These are phyloP conservation scores for Sporothrix pallida DNA, from an alignment of 2,329 filamentous ascomycete genomes.

Conservation along the genomic window DNA sequence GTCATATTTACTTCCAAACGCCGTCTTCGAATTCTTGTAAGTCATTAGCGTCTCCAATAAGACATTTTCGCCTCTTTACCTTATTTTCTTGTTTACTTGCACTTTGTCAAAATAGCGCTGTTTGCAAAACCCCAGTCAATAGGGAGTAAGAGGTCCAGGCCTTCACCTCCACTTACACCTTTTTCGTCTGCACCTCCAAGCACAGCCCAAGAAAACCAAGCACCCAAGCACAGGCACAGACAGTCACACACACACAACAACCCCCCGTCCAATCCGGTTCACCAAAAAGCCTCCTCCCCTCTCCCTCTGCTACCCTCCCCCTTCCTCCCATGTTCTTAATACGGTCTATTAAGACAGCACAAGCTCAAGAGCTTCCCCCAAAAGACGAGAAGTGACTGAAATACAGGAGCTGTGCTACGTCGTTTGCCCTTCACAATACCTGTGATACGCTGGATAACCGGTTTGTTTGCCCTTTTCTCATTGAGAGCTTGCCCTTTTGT, in stretches of 20 bases:
- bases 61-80: neutral
- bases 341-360: slow-evolving; percentile 17
- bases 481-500: neutral
- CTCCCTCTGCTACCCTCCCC: slow-evolving; percentile 17
- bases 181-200: neutral
- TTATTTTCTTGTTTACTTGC: neutral
- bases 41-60: neutral
- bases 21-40: neutral
- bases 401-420: slow-evolving; percentile 9
- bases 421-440: neutral
- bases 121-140: slow-evolving; percentile 9
- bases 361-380: neutral
- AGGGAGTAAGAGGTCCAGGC: slow-evolving; percentile 9
- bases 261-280: slow-evolving; percentile 9
- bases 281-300: neutral
- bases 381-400: neutral
- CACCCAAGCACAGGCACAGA: neutral
- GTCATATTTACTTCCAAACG: too few relatives aligned
- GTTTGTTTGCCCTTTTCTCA: neutral
- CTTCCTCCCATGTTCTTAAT: slow-evolving; percentile 24
- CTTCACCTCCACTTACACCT: slow-evolving; percentile 22
- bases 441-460: neutral
- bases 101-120: neutral
- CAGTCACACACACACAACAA: neutral
- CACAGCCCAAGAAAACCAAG: neutral